These are phyloP conservation scores for Marchantia polymorpha DNA, from an alignment of 225 moss, liverwort and hornwort genomes.

Conservation along the genomic window DNA sequence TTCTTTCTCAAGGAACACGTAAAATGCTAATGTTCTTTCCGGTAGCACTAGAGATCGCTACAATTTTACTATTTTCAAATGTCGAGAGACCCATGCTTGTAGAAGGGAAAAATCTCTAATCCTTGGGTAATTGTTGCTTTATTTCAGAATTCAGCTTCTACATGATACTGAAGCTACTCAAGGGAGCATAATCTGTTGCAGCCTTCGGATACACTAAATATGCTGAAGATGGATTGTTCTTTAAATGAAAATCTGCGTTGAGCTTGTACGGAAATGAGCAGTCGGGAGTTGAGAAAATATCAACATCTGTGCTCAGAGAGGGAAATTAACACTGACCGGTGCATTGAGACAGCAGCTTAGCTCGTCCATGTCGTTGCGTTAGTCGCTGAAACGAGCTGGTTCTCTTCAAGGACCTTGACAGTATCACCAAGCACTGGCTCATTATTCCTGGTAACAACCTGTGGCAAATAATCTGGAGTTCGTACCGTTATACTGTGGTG, in stretches of 20 bases:
- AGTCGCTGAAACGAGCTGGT: not conserved
- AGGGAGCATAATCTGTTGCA: not conserved
- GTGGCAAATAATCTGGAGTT: too few species aligned
- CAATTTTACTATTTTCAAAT: not conserved
- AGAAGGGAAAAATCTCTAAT: not conserved
- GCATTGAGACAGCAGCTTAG: not conserved
- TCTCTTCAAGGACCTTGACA: not conserved
- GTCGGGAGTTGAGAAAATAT: not conserved
- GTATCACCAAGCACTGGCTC: too few species aligned
- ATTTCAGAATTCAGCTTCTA: not conserved
- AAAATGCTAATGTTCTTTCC: not conserved
- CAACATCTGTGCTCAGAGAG: not conserved
- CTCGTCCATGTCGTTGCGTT: not conserved
- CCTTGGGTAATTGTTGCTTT: not conserved
- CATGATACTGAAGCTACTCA: not conserved
- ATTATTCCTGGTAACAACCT: too few species aligned
- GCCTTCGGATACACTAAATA: not conserved
- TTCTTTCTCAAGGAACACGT: not conserved
- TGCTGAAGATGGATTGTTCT: not conserved
- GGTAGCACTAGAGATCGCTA: not conserved
- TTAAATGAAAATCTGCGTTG: not conserved
- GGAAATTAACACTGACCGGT: not conserved
- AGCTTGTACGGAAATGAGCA: not conserved
- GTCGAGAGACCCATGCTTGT: not conserved
- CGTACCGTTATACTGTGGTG: too few species aligned